These are phyloP conservation scores for Pisolithus marmoratus DNA, from an alignment of 768 basidiomycete species.

Conservation along the genomic window DNA sequence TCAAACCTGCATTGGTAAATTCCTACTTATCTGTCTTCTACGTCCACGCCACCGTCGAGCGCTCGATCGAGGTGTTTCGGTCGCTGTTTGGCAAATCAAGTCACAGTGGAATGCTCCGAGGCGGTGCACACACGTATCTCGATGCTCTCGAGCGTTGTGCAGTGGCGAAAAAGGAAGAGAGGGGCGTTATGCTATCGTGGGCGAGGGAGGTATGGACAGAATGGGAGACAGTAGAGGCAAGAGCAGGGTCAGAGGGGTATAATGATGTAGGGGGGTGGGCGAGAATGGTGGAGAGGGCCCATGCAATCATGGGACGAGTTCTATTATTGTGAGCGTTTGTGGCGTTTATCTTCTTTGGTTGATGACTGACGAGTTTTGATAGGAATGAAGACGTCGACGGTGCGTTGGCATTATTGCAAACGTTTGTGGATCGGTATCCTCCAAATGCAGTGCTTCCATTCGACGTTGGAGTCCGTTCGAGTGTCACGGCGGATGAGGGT, in stretches of 20 bases:
- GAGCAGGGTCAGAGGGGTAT: slow-evolving; percentile 25
- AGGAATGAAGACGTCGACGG: slow-evolving; percentile 47
- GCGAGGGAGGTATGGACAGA: slow-evolving; percentile 60
- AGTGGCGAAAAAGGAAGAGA: slow-evolving; percentile 36
- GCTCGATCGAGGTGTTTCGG: slow-evolving; percentile 44
- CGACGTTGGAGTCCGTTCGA: slow-evolving; percentile 3
- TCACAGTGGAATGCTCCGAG: slow-evolving; percentile 23
- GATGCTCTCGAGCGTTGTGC: slow-evolving; percentile 68
- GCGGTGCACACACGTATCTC: slow-evolving; percentile 53
- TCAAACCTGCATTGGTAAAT: slow-evolving; percentile 66
- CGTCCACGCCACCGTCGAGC: slow-evolving; percentile 48
- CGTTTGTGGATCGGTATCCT: slow-evolving; percentile 63
- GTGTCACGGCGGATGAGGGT: neutral
- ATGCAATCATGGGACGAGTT: slow-evolving; percentile 63
- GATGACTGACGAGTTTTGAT: neutral
- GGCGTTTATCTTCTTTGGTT: neutral
- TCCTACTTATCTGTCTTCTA: slow-evolving; percentile 80
- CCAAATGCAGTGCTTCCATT: slow-evolving; percentile 44
- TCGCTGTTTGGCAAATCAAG: slow-evolving; percentile 38
- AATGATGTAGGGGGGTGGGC: slow-evolving; percentile 20
- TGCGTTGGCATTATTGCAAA: slow-evolving; percentile 50
- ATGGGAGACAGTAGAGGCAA: slow-evolving; percentile 50
- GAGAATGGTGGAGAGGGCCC: slow-evolving; percentile 62
- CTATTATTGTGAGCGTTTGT: slow-evolving; percentile 48
- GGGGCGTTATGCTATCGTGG: slow-evolving; percentile 44